Percentiles rank a stretch among this genome's conserved stretches.
Conservation (phyloP, 2,329 filamentous ascomycete species). For the Rhexocercosporidium sp. region DNA sequence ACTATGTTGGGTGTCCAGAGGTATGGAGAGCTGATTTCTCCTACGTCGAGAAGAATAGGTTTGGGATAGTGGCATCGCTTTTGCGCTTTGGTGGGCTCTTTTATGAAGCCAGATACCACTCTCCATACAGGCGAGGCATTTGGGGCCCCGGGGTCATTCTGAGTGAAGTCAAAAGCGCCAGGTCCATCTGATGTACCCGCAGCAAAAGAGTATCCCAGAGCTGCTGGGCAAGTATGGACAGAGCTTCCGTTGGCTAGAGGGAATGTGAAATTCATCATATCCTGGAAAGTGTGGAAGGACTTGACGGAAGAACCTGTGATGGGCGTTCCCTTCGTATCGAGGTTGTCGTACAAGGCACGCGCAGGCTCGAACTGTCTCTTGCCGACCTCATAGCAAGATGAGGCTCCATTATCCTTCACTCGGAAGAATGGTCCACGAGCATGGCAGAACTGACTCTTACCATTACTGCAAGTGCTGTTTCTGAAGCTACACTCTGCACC, state of each 20-base stretch:
- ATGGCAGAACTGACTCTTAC: conserved; percentile 73
- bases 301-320: conserved; percentile 71
- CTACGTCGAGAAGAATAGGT: conserved; percentile 86
- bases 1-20: conserved; percentile 91
- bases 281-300: conserved; percentile 83
- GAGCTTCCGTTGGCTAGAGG: conserved; percentile 71
- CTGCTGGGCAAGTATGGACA: conserved; percentile 81
- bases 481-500: conserved; percentile 73
- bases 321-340: conserved; percentile 49
- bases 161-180: conserved; percentile 90
- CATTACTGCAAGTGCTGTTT: conserved; percentile 82
- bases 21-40: conserved; percentile 79
- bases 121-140: conserved; percentile 73
- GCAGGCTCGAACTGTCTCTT: conserved; percentile 72
- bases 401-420: conserved; percentile 71
- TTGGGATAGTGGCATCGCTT: conserved; percentile 79
- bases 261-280: conserved; percentile 80
- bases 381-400: conserved; percentile 78
- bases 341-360: conserved; percentile 60
- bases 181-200: conserved; percentile 92
- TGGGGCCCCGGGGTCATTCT: conserved; percentile 78
- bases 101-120: conserved; percentile 74
- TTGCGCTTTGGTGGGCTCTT: conserved; percentile 72
- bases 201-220: conserved; percentile 90
- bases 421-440: conserved; percentile 74